A percentile compares a stretch with the other conserved stretches of the same genome.
These are phyloP conservation scores for Candida tetrigidarum DNA, from an alignment of 1,139 yeast genomes.

Conservation along the genomic window DNA sequence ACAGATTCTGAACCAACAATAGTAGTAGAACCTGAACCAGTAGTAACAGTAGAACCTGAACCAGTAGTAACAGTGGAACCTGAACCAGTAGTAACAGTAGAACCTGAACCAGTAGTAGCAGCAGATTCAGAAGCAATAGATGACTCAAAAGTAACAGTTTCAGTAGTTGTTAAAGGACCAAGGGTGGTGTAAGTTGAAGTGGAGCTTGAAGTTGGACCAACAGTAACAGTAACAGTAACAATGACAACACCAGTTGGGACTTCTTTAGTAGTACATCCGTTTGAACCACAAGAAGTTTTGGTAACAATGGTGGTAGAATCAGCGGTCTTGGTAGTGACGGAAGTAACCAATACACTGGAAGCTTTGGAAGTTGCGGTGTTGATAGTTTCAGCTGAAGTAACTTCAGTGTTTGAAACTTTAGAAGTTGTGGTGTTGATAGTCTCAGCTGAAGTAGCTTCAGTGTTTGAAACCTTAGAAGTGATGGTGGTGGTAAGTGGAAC, in stretches of 20 bases:
- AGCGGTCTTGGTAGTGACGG: conserved; percentile 6
- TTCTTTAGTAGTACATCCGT: conserved; percentile 5
- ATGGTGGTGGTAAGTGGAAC: conserved; percentile 2
- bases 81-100: neutral
- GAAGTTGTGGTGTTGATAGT: no score
- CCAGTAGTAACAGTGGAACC: neutral
- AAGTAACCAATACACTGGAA: neutral
- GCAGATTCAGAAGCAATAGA: neutral
- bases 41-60: neutral
- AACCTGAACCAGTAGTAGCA: neutral
- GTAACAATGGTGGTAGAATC: conserved; percentile 7
- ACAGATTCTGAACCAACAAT: neutral
- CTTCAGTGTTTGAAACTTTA: no score
- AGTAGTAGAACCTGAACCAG: neutral
- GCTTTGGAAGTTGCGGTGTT: neutral
- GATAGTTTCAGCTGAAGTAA: neutral
- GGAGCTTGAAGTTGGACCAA: conserved; percentile 2
- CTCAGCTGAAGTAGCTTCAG: neutral
- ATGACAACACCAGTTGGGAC: conserved; percentile 9
- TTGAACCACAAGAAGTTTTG: conserved; percentile 6
- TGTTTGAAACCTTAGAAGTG: neutral
- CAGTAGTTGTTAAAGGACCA: conserved; percentile 12
- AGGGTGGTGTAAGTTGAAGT: conserved; percentile 11
- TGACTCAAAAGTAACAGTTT: conserved; percentile 1
- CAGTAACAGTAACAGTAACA: conserved; percentile 9